Percentiles rank a stretch among this genome's conserved stretches.
These are phyloP conservation scores for Xylaria sp. DNA, from an alignment of 2,329 filamentous ascomycete species.

Conservation along the genomic window DNA sequence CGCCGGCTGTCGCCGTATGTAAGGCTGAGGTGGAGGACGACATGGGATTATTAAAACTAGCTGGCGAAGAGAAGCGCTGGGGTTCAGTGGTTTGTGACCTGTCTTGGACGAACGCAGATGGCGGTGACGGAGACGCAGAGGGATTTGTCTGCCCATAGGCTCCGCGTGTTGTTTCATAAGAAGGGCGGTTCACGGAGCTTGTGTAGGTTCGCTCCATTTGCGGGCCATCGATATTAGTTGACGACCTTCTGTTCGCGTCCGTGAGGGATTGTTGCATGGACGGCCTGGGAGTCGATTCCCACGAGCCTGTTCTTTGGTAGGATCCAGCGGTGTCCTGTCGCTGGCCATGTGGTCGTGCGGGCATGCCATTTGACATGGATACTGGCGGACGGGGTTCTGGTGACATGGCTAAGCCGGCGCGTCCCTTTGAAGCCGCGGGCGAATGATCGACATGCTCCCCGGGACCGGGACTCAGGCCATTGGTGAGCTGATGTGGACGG, in stretches of 20 bases:
- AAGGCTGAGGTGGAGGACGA: slow-evolving; percentile 55
- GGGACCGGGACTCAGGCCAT: slow-evolving; percentile 43
- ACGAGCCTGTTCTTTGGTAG: slow-evolving; percentile 41
- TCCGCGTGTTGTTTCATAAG: slow-evolving; percentile 24
- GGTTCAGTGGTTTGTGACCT: slow-evolving; percentile 44
- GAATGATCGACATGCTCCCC: neutral
- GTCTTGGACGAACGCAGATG: slow-evolving; percentile 38
- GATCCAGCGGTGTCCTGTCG: slow-evolving; percentile 42
- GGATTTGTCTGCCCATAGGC: slow-evolving; percentile 32
- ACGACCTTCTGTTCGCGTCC: slow-evolving; percentile 43
- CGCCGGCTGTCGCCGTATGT: slow-evolving; percentile 55
- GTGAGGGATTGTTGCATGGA: slow-evolving; percentile 42
- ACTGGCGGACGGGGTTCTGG: slow-evolving; percentile 9
- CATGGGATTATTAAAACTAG: slow-evolving; percentile 55
- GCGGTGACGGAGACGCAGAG: slow-evolving; percentile 31
- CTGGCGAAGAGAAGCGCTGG: slow-evolving; percentile 70
- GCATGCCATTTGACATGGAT: slow-evolving; percentile 26
- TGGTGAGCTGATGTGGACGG: slow-evolving; percentile 48
- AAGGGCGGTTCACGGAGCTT: slow-evolving; percentile 24
- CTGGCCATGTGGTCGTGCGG: slow-evolving; percentile 23
- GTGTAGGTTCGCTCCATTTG: slow-evolving; percentile 24
- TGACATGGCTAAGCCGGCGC: slow-evolving; percentile 4
- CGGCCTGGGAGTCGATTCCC: slow-evolving; percentile 41
- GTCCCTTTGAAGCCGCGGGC: neutral
- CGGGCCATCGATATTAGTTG: slow-evolving; percentile 37